A percentile compares a stretch with the other conserved stretches of the same genome.
Conservation (phyloP, 768 basidiomycete genomes). For the Pleurotus tuber-regium region DNA sequence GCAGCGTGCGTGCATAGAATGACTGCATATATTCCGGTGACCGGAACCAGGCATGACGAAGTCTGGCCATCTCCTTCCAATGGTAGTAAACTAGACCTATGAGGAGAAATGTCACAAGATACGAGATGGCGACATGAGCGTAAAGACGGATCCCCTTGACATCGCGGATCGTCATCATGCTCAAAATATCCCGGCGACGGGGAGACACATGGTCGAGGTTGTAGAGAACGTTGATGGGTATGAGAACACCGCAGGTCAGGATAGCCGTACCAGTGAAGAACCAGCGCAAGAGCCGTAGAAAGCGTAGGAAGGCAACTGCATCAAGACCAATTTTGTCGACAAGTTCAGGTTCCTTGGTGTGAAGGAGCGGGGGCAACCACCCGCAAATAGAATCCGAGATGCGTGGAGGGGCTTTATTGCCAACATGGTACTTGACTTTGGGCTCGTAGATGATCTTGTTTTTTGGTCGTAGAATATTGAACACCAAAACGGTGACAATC, state of each 20-base stretch:
- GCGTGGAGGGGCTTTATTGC: slow-evolving; percentile 72
- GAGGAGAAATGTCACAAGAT: slow-evolving; percentile 60
- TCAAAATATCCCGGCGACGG: slow-evolving; percentile 44
- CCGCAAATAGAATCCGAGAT: slow-evolving; percentile 83
- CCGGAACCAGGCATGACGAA: slow-evolving; percentile 73
- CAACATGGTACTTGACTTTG: slow-evolving; percentile 88
- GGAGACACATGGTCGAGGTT: slow-evolving; percentile 1
- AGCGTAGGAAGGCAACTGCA: slow-evolving; percentile 89
- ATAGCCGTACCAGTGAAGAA: slow-evolving; percentile 65
- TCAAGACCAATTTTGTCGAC: slow-evolving; percentile 89
- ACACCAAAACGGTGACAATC: slow-evolving; percentile 57
- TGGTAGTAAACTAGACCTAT: slow-evolving; percentile 59
- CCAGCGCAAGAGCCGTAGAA: slow-evolving; percentile 80
- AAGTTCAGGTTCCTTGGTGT: slow-evolving; percentile 85
- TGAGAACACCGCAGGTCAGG: slow-evolving; percentile 67
- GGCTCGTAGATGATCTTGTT: slow-evolving; percentile 96
- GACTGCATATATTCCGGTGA: slow-evolving; percentile 69
- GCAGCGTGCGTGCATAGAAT: slow-evolving; percentile 80
- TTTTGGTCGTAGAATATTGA: slow-evolving; percentile 80
- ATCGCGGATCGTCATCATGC: slow-evolving; percentile 70
- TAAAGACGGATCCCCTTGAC: slow-evolving; percentile 60
- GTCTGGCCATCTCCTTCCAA: slow-evolving; percentile 63
- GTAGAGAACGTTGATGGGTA: slow-evolving; percentile 68
- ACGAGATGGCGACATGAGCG: slow-evolving; percentile 68
- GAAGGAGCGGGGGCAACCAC: slow-evolving; percentile 86